phyloP scores from a whole-genome alignment of 371 early-diverging fungal genomes.

The Mortierella sp. region DNA sequence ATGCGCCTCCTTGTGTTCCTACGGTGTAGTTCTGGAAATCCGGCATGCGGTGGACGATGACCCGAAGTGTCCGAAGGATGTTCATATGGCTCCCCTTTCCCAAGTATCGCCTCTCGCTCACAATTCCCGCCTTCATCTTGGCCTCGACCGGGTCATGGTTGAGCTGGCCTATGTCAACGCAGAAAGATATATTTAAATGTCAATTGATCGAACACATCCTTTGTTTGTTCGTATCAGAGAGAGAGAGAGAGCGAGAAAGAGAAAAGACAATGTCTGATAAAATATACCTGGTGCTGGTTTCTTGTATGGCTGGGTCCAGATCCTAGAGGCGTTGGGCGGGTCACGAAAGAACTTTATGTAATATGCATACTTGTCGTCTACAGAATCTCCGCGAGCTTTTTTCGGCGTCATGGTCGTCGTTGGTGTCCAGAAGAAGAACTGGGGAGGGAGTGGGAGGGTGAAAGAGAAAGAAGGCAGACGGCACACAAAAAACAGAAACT shows the following conservation, averaged over 20 bases:
- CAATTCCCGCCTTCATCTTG: neutral
- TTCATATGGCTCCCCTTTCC: neutral
- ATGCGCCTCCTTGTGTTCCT: neutral
- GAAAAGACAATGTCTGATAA: neutral
- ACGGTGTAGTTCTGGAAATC: neutral
- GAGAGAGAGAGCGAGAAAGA: too few species aligned
- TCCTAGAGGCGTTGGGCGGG: neutral
- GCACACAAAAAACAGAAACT: too few species aligned
- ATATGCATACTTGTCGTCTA: neutral
- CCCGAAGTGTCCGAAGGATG: neutral
- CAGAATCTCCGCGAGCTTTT: neutral
- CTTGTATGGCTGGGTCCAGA: neutral
- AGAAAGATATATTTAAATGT: neutral
- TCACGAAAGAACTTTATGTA: neutral
- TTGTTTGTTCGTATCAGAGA: too few species aligned
- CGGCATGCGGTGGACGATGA: neutral
- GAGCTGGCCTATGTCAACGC: neutral
- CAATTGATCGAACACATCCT: too few species aligned
- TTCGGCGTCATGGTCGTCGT: neutral
- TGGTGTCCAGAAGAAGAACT: too few species aligned
- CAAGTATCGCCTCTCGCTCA: neutral
- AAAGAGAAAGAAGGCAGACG: too few species aligned
- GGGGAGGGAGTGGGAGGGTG: too few species aligned
- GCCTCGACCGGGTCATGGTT: neutral
- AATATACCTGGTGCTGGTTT: neutral